Conservation (phyloP, 2,329 filamentous ascomycete genomes). For the Fusarium praegraminearum region DNA sequence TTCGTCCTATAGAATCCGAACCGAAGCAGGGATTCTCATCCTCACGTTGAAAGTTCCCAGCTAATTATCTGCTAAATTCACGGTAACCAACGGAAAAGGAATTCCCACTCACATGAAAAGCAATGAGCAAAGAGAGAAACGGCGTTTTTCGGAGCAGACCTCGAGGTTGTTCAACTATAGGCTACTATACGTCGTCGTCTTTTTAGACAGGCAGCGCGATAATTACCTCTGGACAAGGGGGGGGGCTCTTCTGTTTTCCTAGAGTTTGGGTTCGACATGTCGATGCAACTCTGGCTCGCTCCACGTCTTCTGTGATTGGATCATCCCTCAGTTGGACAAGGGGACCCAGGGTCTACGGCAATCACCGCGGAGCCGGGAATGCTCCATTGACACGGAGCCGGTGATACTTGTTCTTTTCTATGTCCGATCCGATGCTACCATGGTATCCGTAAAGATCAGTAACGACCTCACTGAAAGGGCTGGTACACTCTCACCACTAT, state of each 20-base stretch:
- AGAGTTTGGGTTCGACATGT: background rate
- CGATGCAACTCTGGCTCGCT: constrained; percentile 6
- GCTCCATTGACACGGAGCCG: constrained; percentile 30
- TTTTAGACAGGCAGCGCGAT: background rate
- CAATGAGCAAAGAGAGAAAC: background rate
- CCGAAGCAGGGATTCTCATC: constrained; percentile 17
- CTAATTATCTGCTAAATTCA: background rate
- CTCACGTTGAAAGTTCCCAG: background rate
- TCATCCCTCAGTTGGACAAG: background rate
- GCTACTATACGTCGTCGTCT: background rate
- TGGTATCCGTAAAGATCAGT: background rate
- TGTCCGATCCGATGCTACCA: constrained; percentile 3
- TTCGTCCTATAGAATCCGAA: constrained; percentile 23
- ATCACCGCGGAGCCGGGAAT: constrained; percentile 30
- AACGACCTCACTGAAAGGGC: background rate
- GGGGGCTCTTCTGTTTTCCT: background rate
- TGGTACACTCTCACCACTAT: background rate
- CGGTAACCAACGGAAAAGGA: background rate
- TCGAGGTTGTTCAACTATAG: background rate
- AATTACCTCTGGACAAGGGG: background rate
- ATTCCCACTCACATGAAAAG: background rate
- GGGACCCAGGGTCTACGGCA: background rate
- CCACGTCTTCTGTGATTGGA: background rate
- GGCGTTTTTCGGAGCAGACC: background rate
- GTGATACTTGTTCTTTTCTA: background rate